Conservation (phyloP, 2,329 filamentous ascomycete genomes). For the Cercospora berteroae region DNA sequence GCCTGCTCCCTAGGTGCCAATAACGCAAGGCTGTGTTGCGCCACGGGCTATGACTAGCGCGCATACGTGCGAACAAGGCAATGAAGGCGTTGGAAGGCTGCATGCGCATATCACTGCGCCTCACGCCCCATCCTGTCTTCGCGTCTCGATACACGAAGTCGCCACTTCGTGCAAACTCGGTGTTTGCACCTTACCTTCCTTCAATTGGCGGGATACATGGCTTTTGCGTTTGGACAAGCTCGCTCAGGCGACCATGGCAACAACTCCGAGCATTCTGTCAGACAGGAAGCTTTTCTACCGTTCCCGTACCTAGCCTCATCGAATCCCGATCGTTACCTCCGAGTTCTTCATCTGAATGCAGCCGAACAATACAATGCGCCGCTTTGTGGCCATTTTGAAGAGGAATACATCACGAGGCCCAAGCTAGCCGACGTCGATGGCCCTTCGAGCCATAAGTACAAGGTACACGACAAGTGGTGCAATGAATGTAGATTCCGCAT, state of each 20-base stretch:
- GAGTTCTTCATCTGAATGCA: neutral
- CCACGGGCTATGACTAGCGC: neutral
- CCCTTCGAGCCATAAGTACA: neutral
- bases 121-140: no score
- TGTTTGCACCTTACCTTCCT: neutral
- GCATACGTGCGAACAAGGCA: neutral
- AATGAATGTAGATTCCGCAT: neutral
- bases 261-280: neutral
- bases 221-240: neutral
- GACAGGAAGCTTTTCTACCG: neutral
- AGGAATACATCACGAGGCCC: neutral
- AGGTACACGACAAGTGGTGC: neutral
- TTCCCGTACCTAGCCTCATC: neutral
- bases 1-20: no score
- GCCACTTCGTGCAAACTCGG: neutral
- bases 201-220: neutral
- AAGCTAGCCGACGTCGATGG: neutral
- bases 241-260: neutral
- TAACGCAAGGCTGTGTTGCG: neutral
- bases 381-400: neutral
- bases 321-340: neutral
- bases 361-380: neutral
- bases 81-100: neutral
- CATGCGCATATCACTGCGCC: neutral
- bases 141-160: no score